A percentile compares a stretch with the other conserved stretches of the same genome.
Evolutionary conservation across 2,329 filamentous ascomycete species (phyloP).

Genomic region (Epichloe typhina): DNA sequence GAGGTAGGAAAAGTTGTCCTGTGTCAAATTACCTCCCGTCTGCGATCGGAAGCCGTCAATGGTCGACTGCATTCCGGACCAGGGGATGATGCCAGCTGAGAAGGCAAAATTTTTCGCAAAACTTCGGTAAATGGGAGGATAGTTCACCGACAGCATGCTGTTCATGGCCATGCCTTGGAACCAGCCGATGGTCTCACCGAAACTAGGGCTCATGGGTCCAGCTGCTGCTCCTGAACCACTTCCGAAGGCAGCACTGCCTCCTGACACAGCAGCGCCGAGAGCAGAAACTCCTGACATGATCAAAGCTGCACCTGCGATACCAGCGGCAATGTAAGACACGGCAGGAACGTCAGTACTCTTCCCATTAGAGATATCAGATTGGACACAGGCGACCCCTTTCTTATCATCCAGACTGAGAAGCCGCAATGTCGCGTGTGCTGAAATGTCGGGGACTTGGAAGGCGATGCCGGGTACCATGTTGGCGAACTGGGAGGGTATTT

Average conservation of each 20-base stretch:
- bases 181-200: slow-evolving; percentile 73
- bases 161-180: slow-evolving; percentile 93
- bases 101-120: slow-evolving; percentile 93
- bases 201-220: slow-evolving; percentile 64
- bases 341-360: slow-evolving; percentile 65
- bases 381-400: slow-evolving; percentile 64
- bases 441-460: slow-evolving; percentile 81
- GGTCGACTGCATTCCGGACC: slow-evolving; percentile 62
- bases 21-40: slow-evolving; percentile 79
- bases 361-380: slow-evolving; percentile 72
- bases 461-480: slow-evolving; percentile 74
- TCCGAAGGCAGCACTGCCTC: slow-evolving; percentile 37
- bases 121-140: slow-evolving; percentile 76
- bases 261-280: slow-evolving; percentile 39
- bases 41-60: slow-evolving; percentile 72
- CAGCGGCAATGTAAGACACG: slow-evolving; percentile 72
- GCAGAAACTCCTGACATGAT: slow-evolving; percentile 61
- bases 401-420: slow-evolving; percentile 49
- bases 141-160: slow-evolving; percentile 86
- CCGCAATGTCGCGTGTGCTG: slow-evolving; percentile 69
- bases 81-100: slow-evolving; percentile 72
- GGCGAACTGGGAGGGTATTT: slow-evolving; percentile 58
- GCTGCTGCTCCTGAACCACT: slow-evolving; percentile 34
- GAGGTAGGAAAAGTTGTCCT: slow-evolving; percentile 63
- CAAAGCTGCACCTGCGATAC: slow-evolving; percentile 74